A percentile compares a stretch with the other conserved stretches of the same genome.
These are phyloP conservation scores for Cyberlindnera euphorbiae DNA, from an alignment of 805 yeast genomes.

Conservation along the genomic window DNA sequence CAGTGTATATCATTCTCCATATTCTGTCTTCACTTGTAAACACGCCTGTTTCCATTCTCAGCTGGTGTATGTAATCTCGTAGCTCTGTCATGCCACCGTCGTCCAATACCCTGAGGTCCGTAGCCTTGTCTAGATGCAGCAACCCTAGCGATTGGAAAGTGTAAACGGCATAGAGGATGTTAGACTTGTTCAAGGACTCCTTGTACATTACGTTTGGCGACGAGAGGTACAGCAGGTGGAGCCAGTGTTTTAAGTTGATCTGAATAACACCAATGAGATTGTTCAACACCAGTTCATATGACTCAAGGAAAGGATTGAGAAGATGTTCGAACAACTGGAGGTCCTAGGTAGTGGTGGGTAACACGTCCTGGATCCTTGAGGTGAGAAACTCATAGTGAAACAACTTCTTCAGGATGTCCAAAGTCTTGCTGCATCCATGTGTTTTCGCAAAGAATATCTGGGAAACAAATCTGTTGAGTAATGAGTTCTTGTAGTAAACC, in stretches of 20 bases:
- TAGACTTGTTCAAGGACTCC: constrained; percentile 22
- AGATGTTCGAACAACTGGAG: constrained; percentile 12
- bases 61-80: constrained; percentile 8
- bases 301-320: constrained; percentile 21
- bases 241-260: constrained; percentile 18
- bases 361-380: constrained; percentile 9
- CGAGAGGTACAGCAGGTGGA: constrained; percentile 19
- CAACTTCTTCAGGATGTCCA: constrained; percentile 10
- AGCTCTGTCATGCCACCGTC: constrained; percentile 9
- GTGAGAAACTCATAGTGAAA: constrained; percentile 21
- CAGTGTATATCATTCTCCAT: constrained; percentile 5
- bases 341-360: constrained; percentile 1
- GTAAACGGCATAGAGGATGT: constrained; percentile 19
- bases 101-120: constrained; percentile 14
- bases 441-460: constrained; percentile 17
- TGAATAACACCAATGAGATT: constrained; percentile 15
- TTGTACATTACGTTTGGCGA: constrained; percentile 15
- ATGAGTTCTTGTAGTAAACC: constrained; percentile 21
- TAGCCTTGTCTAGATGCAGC: constrained; percentile 10
- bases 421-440: constrained; percentile 1
- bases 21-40: constrained; percentile 5
- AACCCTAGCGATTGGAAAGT: constrained; percentile 18
- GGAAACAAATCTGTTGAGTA: constrained; percentile 18
- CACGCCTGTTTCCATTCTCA: constrained; percentile 8
- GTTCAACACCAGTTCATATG: constrained; percentile 19